Conservation (phyloP, 2,329 filamentous ascomycete genomes). For the Paraphaeosphaeria sporulosa region DNA sequence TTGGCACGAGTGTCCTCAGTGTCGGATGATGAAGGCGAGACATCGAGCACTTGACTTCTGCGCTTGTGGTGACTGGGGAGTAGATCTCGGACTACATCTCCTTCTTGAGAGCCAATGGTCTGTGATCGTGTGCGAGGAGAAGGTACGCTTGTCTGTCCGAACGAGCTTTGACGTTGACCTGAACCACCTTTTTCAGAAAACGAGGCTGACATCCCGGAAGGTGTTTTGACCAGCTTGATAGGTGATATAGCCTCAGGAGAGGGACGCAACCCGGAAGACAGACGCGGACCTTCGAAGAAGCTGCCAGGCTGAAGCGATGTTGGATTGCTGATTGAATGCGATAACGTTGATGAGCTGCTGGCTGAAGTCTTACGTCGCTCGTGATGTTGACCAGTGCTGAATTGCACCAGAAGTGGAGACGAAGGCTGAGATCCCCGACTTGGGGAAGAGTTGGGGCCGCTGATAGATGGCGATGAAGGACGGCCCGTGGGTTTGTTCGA, state of each 20-base stretch:
- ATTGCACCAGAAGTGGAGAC: slow-evolving; percentile 93
- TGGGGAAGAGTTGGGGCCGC: slow-evolving; percentile 84
- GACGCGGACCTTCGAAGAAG: slow-evolving; percentile 75
- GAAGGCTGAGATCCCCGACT: slow-evolving; percentile 84
- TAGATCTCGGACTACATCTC: slow-evolving; percentile 76
- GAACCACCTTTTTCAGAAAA: slow-evolving; percentile 52
- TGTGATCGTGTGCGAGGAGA: slow-evolving; percentile 79
- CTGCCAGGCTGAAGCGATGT: slow-evolving; percentile 72
- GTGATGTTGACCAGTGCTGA: slow-evolving; percentile 81
- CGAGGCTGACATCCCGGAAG: slow-evolving; percentile 56
- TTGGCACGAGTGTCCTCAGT: slow-evolving; percentile 95
- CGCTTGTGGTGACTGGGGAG: slow-evolving; percentile 79
- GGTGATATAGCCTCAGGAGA: slow-evolving; percentile 64
- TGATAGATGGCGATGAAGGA: slow-evolving; percentile 85
- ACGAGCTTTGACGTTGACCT: slow-evolving; percentile 43
- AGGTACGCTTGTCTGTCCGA: slow-evolving; percentile 45
- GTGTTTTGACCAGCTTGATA: slow-evolving; percentile 55
- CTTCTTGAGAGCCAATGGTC: slow-evolving; percentile 93
- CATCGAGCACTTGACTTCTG: slow-evolving; percentile 91
- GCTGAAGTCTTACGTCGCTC: slow-evolving; percentile 87
- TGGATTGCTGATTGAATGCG: slow-evolving; percentile 72
- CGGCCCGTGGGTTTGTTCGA: slow-evolving; percentile 76
- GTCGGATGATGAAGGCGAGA: slow-evolving; percentile 96
- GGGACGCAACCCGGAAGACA: slow-evolving; percentile 59
- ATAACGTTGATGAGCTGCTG: slow-evolving; percentile 83